Percentiles rank a stretch among this genome's conserved stretches.
These are phyloP conservation scores for Fraxinus dipetala DNA, from an alignment of 305 asterid species.

Conservation along the genomic window DNA sequence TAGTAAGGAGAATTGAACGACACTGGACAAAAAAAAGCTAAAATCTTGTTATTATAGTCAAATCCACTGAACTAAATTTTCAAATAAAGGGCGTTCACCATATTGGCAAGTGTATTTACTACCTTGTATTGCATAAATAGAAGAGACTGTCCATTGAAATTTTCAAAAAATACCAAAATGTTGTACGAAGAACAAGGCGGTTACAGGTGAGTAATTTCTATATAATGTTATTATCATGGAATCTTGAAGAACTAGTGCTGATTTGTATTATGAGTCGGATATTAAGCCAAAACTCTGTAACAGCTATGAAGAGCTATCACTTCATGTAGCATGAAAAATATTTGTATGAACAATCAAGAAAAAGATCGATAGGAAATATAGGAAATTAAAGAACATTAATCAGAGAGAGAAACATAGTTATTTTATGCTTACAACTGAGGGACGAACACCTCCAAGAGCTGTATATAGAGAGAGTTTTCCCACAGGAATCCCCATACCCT, in stretches of 20 bases:
- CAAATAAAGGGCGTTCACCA: background rate
- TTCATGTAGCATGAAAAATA: background rate
- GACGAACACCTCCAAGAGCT: constrained; percentile 98
- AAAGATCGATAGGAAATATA: background rate
- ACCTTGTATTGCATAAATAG: background rate
- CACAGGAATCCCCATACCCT: constrained; percentile 99
- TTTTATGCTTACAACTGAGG: constrained; percentile 71
- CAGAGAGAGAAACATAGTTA: constrained; percentile 19
- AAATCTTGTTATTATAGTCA: background rate
- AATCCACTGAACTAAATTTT: background rate
- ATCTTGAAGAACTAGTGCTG: background rate
- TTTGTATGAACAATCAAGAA: background rate
- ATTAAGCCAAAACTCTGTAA: background rate
- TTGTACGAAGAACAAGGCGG: background rate
- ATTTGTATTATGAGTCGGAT: background rate
- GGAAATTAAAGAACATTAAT: background rate
- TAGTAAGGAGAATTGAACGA: background rate
- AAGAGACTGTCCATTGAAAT: background rate
- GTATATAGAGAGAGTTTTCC: constrained; percentile 95
- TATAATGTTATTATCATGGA: background rate
- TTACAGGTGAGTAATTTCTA: background rate
- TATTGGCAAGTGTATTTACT: background rate
- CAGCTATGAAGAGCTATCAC: background rate
- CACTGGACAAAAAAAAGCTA: background rate
- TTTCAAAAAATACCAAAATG: background rate